Evolutionary conservation across 208 protist genomes (phyloP), one percentile per base, ranked within the genome.

Genomic region (Trypanosoma melophagium): DNA sequence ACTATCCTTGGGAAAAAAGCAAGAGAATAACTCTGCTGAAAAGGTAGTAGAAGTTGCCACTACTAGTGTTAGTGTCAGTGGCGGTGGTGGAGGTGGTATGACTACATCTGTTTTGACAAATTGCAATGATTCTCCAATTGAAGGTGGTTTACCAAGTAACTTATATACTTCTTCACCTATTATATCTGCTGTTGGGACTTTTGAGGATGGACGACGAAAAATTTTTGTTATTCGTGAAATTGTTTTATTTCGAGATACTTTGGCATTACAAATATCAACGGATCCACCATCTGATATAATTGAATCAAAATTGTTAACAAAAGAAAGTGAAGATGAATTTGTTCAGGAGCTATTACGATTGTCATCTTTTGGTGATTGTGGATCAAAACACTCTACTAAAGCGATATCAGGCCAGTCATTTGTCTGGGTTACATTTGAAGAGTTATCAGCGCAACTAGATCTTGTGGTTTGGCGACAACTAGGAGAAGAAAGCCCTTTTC

Each of bases 391-490:
- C 0, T 13, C 3, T 21, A 19, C 16, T 21, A 19, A 28, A 12
- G 16, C 35, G n/a, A 7, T 66, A 41, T 78, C 47, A 22, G 65
- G 47, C 28, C 71, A 28, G 71, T 76, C 56, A 50, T 45, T 50
- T 41, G 58, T 84, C 44, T 95, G 90, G 90, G 69, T 92, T 10
- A 95, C 87, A 3, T 57, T 93, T 56, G 85, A 92, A 67, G 90
- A 93, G 59, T 80, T 95, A 19, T 65, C 74, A 51, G 64, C 76
- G 0, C 44, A 65, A 17, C 64, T 95, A 60, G 77, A 89, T 19
- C 49, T 95, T 17, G 58, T 93, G 2, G 68, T 93, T n/a, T 95
- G 82, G 79, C 82, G 69, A 35, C 54, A 65, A 54, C 55, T 93
- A 12, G 65, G 70, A 31, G 72, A 68, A 22, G 53, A 45, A 35